These are phyloP conservation scores for Phytophthora agathidicida DNA, from an alignment of 352 stramenopile genomes.

Conservation along the genomic window DNA sequence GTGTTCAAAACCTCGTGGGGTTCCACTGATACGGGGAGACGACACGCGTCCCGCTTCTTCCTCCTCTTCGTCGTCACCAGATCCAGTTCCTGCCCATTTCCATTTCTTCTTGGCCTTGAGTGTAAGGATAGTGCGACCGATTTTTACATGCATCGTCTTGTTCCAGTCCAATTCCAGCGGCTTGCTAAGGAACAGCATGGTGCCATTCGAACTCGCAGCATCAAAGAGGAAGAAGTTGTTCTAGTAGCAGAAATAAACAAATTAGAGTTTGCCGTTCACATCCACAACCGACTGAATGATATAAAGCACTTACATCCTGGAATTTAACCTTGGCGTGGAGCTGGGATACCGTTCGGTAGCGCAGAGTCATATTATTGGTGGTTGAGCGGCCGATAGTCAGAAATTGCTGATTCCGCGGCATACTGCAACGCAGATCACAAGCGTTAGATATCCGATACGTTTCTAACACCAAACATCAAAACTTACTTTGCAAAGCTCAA, in stretches of 20 bases:
- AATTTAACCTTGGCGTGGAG: slow-evolving; percentile 85
- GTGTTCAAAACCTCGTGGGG: slow-evolving; percentile 17
- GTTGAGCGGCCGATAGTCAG: slow-evolving; percentile 83
- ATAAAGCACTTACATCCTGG: slow-evolving; percentile 63
- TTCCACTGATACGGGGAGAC: slow-evolving; percentile 30
- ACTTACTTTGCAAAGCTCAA: slow-evolving; percentile 91
- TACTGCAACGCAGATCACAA: slow-evolving; percentile 32
- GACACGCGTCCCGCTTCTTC: slow-evolving; percentile 36
- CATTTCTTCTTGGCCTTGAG: slow-evolving; percentile 87
- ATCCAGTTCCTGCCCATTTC: slow-evolving; percentile 65
- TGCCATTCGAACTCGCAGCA: slow-evolving; percentile 82
- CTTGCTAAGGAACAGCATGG: slow-evolving; percentile 85
- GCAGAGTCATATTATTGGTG: slow-evolving; percentile 87
- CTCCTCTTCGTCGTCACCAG: slow-evolving; percentile 44
- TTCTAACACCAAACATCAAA: not conserved
- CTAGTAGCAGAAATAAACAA: slow-evolving; percentile 32
- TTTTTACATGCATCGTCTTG: slow-evolving; percentile 85
- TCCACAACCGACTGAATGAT: not conserved
- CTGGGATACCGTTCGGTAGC: slow-evolving; percentile 87
- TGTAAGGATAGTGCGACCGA: slow-evolving; percentile 83
- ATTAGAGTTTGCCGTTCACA: not conserved
- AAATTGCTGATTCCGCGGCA: slow-evolving; percentile 71
- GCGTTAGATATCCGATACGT: not conserved
- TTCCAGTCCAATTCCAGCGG: slow-evolving; percentile 85
- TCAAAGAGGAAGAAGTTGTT: slow-evolving; percentile 82